Conservation (phyloP, 148 eudicot species). For the Vaccinium vitisidaea region DNA sequence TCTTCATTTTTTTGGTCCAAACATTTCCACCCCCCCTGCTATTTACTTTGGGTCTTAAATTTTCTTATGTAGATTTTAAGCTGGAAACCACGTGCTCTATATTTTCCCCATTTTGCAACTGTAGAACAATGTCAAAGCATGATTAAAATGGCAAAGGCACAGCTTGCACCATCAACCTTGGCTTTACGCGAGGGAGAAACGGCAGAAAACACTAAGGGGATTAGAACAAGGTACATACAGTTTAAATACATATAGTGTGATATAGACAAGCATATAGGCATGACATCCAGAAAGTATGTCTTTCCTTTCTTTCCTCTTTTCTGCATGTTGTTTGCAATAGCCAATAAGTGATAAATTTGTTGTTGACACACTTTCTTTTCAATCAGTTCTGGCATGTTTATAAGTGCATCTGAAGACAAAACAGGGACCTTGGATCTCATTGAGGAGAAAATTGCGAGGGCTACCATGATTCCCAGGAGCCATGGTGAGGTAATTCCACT, state of each 20-base stretch:
- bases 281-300: background rate
- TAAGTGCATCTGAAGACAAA: conserved; percentile 81
- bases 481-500: conserved; percentile 80
- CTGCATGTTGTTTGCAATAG: background rate
- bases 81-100: conserved; percentile 75
- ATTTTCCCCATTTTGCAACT: conserved; percentile 78
- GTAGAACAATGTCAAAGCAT: conserved; percentile 69
- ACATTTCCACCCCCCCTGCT: background rate
- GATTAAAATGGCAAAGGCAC: conserved; percentile 54
- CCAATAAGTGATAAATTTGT: conserved; percentile 11
- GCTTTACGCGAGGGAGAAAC: conserved; percentile 88
- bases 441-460: conserved; percentile 87
- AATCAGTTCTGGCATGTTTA: conserved; percentile 84
- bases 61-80: conserved; percentile 61
- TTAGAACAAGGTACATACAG: conserved; percentile 69
- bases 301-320: background rate
- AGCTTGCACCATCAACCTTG: conserved; percentile 67
- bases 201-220: conserved; percentile 60
- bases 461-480: conserved; percentile 70
- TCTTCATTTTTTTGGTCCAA: background rate
- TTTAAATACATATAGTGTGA: conserved; percentile 1
- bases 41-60: background rate
- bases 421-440: conserved; percentile 74
- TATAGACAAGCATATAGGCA: background rate
- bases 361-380: background rate